A percentile compares a stretch with the other conserved stretches of the same genome.
Conservation (phyloP, 305 asterid species). For the Plantago rigida region DNA sequence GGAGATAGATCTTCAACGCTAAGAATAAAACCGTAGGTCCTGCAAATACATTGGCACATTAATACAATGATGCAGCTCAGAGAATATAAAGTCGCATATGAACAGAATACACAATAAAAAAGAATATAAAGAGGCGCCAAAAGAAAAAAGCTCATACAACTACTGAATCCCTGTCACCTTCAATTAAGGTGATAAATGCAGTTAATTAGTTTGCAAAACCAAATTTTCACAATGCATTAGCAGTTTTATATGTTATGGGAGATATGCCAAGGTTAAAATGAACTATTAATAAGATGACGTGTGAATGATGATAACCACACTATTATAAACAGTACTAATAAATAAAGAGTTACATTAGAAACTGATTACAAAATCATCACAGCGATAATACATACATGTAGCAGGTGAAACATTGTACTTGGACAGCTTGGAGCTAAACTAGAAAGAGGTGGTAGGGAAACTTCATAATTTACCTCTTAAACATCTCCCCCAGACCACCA, state of each 20-base stretch:
- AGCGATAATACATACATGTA: slow-evolving; percentile 2
- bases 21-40: slow-evolving; percentile 88
- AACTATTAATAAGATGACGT: neutral
- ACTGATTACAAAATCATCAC: neutral
- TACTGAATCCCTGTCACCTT: too few relatives aligned
- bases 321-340: neutral
- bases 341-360: too few relatives aligned
- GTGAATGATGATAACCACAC: neutral
- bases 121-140: neutral
- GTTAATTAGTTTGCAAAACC: too few relatives aligned
- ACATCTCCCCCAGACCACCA: slow-evolving; percentile 77
- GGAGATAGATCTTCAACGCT: slow-evolving; percentile 82
- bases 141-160: neutral
- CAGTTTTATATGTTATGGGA: too few relatives aligned
- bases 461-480: slow-evolving; percentile 48
- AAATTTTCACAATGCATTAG: too few relatives aligned
- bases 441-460: slow-evolving; percentile 12
- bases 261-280: neutral
- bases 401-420: slow-evolving; percentile 9
- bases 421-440: neutral
- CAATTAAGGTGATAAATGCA: too few relatives aligned
- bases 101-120: slow-evolving; percentile 5
- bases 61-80: slow-evolving; percentile 12
- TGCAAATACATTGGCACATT: slow-evolving; percentile 32
- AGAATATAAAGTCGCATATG: slow-evolving; percentile 18